Evolutionary conservation across 495 filamentous ascomycete species (phyloP).

Genomic region (Sabuloglossum arenarium): DNA sequence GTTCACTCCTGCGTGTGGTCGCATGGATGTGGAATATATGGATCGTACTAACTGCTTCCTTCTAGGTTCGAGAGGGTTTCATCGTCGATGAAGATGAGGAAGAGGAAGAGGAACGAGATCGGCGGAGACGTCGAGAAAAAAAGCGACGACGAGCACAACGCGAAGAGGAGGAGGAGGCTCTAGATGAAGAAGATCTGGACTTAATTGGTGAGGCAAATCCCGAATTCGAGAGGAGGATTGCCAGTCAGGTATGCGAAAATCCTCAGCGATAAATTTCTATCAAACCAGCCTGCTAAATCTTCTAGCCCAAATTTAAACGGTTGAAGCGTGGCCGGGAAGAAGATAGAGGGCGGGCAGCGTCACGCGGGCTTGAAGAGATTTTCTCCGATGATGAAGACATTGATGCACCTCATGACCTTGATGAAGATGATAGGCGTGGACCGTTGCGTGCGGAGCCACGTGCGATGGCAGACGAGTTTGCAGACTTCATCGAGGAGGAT

Average conservation of each 20-base stretch:
- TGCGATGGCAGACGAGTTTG: conserved; percentile 65
- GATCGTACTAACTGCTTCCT: neutral
- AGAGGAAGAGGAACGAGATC: conserved; percentile 39
- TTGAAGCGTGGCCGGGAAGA: conserved; percentile 82
- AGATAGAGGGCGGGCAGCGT: conserved; percentile 34
- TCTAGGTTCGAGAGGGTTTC: conserved; percentile 67
- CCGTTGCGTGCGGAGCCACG: conserved; percentile 27
- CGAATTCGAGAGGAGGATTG: conserved; percentile 38
- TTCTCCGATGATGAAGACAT: conserved; percentile 88
- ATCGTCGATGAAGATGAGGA: conserved; percentile 78
- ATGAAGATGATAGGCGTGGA: conserved; percentile 27
- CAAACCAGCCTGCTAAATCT: neutral
- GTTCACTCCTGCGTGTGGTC: neutral
- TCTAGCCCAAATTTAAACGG: conserved; percentile 80
- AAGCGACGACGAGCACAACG: conserved; percentile 52
- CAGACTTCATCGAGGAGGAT: conserved; percentile 94
- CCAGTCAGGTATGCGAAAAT: conserved; percentile 34
- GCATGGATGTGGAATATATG: neutral
- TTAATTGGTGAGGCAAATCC: conserved; percentile 66
- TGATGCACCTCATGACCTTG: conserved; percentile 24
- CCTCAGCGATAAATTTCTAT: neutral
- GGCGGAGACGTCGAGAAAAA: conserved; percentile 38
- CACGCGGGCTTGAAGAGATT: conserved; percentile 64
- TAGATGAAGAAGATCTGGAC: conserved; percentile 94
- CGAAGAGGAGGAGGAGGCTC: conserved; percentile 67